Base-by-base conservation (phyloP, 768 basidiomycete species). In the Kwoniella mangroviensis region DNA sequence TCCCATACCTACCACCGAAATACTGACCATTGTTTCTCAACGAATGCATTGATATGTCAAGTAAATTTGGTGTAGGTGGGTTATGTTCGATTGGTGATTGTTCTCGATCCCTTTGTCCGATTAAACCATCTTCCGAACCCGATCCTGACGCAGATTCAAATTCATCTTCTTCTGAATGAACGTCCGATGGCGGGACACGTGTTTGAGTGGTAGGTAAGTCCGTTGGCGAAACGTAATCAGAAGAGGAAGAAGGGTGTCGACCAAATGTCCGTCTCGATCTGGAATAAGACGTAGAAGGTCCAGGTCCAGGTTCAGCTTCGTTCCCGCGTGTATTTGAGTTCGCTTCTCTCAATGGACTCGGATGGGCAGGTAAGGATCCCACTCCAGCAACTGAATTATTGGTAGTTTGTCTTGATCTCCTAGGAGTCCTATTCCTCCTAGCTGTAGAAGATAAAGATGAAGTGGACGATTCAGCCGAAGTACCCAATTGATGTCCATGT, bases 1-100 rank as follows among this genome's bases (percentile, higher is more conserved):
- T 70, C 11, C 42, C 28, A 55, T 42, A 77, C 22, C 67, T 69
- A 28, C 67, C 77, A 67, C 43, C 81, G 58, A 79, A 79, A 41
- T 79, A 60, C 51, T 77, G 65, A 42, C 72, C 68, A 15, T 70
- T 43, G 22, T 62, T 73, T 22, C 81, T 72, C 22, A 85, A 65
- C 2, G 83, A 80, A 21, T 84, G 83, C 51, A 86, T 73, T 13
- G 82, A 83, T 51, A 86, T 85, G 59, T 86, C 85, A 4, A 84
- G 72, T 49, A 84, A 64, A 63, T 85, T 85, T 0, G 85, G 85
- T 43, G 85, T 86, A 15, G 85, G 85, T 10, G 85, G 85, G 70
- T 85, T 86, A 69, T 82, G 83, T 40, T 81, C 78, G 24, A 76
- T 69, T 2, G 78, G 73, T 12, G 80, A 77, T 19, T 70, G 64